Conservation (phyloP, 345 rosid species). For the Syzygium jambos region DNA sequence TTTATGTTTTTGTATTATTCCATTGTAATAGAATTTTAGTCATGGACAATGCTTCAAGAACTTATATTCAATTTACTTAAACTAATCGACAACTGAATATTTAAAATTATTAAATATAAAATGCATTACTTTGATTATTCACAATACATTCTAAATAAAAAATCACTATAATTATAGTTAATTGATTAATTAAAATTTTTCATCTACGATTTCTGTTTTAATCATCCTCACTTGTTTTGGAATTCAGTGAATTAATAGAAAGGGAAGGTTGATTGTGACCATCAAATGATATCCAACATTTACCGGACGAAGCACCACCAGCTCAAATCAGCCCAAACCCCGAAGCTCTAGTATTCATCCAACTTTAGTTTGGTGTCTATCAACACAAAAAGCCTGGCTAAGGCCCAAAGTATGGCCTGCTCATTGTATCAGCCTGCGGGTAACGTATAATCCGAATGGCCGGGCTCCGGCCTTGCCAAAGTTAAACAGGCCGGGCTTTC, state of each 20-base stretch:
- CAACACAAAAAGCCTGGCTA: background rate
- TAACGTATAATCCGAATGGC: background rate
- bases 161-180: background rate
- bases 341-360: background rate
- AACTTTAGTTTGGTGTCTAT: background rate
- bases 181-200: background rate
- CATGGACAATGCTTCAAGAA: background rate
- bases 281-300: too few relatives aligned
- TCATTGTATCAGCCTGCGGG: background rate
- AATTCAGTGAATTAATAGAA: background rate
- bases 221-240: background rate
- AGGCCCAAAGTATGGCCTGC: background rate
- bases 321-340: background rate
- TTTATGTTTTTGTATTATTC: background rate
- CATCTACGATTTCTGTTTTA: background rate
- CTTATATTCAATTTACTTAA: too few relatives aligned
- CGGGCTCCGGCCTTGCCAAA: background rate
- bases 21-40: background rate
- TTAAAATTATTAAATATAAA: too few relatives aligned
- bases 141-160: background rate
- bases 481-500: background rate
- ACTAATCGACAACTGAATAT: too few relatives aligned
- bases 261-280: background rate
- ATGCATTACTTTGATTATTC: background rate
- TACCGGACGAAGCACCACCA: background rate